phyloP scores from a whole-genome alignment of 2,329 filamentous ascomycete species.

The Biscogniauxia mediterranea region DNA sequence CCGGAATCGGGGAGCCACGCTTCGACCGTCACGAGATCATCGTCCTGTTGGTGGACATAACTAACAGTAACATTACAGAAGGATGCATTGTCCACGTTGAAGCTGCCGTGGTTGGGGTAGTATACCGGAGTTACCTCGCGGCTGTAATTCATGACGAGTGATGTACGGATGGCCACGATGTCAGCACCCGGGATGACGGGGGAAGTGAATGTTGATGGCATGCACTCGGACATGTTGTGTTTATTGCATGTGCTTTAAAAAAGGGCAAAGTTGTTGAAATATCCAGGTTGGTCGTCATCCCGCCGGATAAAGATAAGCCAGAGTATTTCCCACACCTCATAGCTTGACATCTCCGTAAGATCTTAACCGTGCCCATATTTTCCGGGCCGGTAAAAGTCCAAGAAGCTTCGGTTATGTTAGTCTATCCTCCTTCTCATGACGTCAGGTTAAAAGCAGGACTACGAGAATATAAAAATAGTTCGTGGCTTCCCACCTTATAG shows the following conservation, averaged over 20 bases:
- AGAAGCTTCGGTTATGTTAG: not conserved
- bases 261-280: not conserved
- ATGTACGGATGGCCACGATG: not conserved
- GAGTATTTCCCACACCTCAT: not conserved
- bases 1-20: conserved; percentile 33
- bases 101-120: not conserved
- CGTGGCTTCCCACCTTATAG: too few species aligned
- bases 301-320: not conserved
- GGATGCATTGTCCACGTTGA: not conserved
- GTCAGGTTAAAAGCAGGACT: not conserved
- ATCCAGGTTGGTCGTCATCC: not conserved
- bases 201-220: not conserved
- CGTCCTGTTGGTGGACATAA: conserved; percentile 41
- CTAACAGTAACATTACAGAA: conserved; percentile 44
- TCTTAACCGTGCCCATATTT: not conserved
- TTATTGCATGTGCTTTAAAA: not conserved
- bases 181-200: not conserved
- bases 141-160: not conserved
- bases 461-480: not conserved
- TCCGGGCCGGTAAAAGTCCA: not conserved
- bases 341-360: not conserved
- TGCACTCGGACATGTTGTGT: not conserved
- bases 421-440: not conserved
- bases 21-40: conserved; percentile 37
- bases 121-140: not conserved